Evolutionary conservation across 108 stramenopile species (phyloP), one percentile per base, ranked within the genome.

Genomic region (Fragilaria crotonensis): DNA sequence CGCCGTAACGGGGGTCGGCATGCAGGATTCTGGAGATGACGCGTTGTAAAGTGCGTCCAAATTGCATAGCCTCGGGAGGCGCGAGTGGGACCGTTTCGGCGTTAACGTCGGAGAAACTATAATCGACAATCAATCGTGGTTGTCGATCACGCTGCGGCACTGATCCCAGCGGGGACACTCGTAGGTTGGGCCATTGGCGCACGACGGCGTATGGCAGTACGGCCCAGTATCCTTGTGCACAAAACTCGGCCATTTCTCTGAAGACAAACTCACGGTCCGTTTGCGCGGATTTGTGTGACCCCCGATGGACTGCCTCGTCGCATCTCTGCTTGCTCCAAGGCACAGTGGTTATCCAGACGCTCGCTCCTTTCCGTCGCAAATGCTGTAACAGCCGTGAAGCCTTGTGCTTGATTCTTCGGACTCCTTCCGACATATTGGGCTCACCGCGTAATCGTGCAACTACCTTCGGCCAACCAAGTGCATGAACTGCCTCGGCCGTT

Each of bases 141-240:
- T 51, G 30, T 45, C 68, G 57, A 3, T 59, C 64, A 0, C 64
- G 53, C 63, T 75, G 74, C 0, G 68, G 68, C 0, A 66, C 63
- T 4, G 66, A 46, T 1, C 68, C 68, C 5, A 60, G 48, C 31
- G 74, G 68, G 41, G 57, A 65, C 25, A 70, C 23, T 0, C 52
- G 48, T 14, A 73, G 52, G 7, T 44, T 26, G 23, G 56, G 30
- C 4, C 58, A 32, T 17, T 58, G 28, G 23, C 36, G 22, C 17
- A 64, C 51, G 9, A 57, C 41, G 19, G 21, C 19, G 33, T 50
- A 57, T 1, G 69, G 69, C 3, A 70, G 57, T 18, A 70, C 33
- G 2, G 48, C 52, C 71, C 71, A 72, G 18, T 1, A 17, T 14
- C 17, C 14, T 9, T 17, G 41, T 9, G 17, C 14, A 44, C 9